These are phyloP conservation scores for Salvia sclarea DNA, from an alignment of 305 asterid species.

Conservation along the genomic window DNA sequence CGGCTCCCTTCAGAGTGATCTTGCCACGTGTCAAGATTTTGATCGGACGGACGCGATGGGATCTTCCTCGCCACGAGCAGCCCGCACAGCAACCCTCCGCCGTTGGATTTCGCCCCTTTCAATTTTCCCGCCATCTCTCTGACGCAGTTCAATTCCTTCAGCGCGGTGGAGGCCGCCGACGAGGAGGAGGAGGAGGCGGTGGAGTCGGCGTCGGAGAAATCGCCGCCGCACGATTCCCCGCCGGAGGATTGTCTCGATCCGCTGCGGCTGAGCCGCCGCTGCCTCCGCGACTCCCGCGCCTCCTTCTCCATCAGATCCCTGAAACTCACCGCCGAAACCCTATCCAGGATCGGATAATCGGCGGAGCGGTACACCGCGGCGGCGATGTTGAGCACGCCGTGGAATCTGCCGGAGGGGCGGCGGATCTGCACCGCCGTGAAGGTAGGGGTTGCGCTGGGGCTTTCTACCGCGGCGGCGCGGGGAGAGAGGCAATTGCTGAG, in stretches of 20 bases:
- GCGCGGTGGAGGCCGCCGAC: conserved; percentile 50
- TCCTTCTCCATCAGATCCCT: conserved; percentile 57
- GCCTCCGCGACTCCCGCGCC: conserved; percentile 41
- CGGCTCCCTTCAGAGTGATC: conserved; percentile 43
- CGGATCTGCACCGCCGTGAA: conserved; percentile 79
- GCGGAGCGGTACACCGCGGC: conserved; percentile 50
- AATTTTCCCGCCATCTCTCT: conserved; percentile 57
- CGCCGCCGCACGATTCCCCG: conserved; percentile 68
- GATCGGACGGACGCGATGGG: conserved; percentile 60
- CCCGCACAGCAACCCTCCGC: conserved; percentile 74
- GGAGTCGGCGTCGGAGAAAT: conserved; percentile 71
- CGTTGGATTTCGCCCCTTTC: conserved; percentile 47
- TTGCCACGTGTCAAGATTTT: conserved; percentile 51
- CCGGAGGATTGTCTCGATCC: conserved; percentile 64
- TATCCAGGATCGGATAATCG: conserved; percentile 56
- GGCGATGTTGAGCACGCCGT: conserved; percentile 81
- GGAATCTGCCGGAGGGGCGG: conserved; percentile 85
- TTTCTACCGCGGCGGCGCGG: conserved; percentile 3
- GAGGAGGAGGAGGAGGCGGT: conserved; percentile 70
- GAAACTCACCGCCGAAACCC: conserved; percentile 60
- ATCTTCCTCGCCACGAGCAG: conserved; percentile 60
- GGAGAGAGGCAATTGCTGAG: conserved; percentile 50
- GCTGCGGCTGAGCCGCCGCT: conserved; percentile 59
- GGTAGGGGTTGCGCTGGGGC: conserved; percentile 47
- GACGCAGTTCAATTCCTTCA: conserved; percentile 67